Base-by-base conservation (phyloP, 139 green algal species). In the Chlamydomonas sphaeroides region DNA sequence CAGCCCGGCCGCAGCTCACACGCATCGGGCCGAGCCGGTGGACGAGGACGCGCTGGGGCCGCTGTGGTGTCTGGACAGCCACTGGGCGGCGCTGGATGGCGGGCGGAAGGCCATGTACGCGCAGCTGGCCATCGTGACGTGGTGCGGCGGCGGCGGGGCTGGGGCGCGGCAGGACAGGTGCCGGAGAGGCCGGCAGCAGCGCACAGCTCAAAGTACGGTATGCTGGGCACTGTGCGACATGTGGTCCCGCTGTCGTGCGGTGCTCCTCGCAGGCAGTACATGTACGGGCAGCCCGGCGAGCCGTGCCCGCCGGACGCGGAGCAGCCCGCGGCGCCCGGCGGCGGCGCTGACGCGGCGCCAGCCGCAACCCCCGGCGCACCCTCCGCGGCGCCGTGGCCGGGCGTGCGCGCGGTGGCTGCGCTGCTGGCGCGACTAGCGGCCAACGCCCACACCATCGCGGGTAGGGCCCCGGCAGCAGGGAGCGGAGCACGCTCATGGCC, bases 111-210 rank as follows among this genome's bases (percentile, higher is more conserved):
- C 87, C 30, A 35, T 71, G 62, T 94, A 84, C 79, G 92, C 91
- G 1, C 92, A 96, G 72, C 95, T 96, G 93, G 93, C 88, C 1
- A 83, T 85, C 0, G 39, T 94, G 10, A 88, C 86, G 42, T 92
- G 88, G 91, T 93, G 41, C n/a, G 48, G 78, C 28, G 28, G 51
- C 28, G 32, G 17, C 5, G 15, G 51, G n/a, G n/a, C n/a, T n/a
- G n/a, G n/a, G n/a, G n/a, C n/a, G n/a, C n/a, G n/a, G n/a, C n/a
- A n/a, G n/a, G n/a, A n/a, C n/a, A n/a, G n/a, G n/a, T n/a, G n/a
- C n/a, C n/a, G n/a, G n/a, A n/a, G n/a, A n/a, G n/a, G n/a, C n/a
- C n/a, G n/a, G n/a, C n/a, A n/a, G n/a, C n/a, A n/a, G n/a, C n/a
- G n/a, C n/a, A n/a, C n/a, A n/a, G n/a, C n/a, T n/a, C n/a, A n/a